These are phyloP conservation scores for Malus hybrid DNA, from an alignment of 331 rosid species.

Conservation along the genomic window DNA sequence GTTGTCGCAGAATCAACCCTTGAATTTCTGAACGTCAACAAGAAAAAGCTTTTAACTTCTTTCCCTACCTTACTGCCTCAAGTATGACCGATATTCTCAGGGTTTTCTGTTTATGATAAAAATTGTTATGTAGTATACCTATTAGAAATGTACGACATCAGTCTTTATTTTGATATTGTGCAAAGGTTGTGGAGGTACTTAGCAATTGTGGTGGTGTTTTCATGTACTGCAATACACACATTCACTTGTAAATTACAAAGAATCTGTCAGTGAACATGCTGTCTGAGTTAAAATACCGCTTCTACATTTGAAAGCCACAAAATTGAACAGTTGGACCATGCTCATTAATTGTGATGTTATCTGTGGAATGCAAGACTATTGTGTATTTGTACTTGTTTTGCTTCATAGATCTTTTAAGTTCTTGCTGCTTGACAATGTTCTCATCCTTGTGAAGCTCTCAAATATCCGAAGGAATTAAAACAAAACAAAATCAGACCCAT, in stretches of 20 bases:
- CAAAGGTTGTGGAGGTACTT: neutral
- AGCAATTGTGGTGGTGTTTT: neutral
- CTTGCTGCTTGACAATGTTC: neutral
- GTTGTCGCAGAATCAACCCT: constrained; percentile 76
- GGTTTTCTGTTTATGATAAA: constrained; percentile 2
- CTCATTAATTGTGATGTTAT: neutral
- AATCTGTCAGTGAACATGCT: neutral
- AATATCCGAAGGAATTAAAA: neutral
- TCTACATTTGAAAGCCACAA: neutral
- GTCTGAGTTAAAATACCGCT: neutral
- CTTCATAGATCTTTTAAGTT: neutral
- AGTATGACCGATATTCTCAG: constrained; percentile 36
- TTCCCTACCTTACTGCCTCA: constrained; percentile 87
- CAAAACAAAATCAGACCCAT: neutral
- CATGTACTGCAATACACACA: neutral
- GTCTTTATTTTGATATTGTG: neutral
- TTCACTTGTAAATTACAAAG: neutral
- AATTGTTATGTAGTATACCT: neutral
- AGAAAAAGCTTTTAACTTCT: constrained; percentile 55
- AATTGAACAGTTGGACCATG: neutral
- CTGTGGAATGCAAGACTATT: neutral
- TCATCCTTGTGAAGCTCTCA: neutral
- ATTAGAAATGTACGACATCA: neutral
- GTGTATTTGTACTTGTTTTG: neutral
- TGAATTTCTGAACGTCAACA: constrained; percentile 66